Evolutionary conservation across 2,329 filamentous ascomycete species (phyloP).

Genomic region (Colletotrichum somersetense): DNA sequence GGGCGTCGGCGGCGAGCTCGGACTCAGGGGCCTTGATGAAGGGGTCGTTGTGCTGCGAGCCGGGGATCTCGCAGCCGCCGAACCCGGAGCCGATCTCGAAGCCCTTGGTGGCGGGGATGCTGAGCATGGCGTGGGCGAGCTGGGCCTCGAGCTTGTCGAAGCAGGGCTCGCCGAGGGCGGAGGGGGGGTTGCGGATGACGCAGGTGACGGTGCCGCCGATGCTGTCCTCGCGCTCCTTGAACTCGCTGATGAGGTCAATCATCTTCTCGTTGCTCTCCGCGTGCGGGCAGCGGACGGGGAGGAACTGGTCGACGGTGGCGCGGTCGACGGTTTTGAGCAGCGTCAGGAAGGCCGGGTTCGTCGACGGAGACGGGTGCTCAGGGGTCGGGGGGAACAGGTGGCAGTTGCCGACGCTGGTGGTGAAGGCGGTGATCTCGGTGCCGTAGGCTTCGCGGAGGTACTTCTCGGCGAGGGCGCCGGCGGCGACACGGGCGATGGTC

Average conservation of each 20-base stretch:
- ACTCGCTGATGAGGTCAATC: slow-evolving; percentile 82
- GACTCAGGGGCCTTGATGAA: slow-evolving; percentile 73
- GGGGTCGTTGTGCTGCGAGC: slow-evolving; percentile 92
- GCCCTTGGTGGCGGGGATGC: slow-evolving; percentile 93
- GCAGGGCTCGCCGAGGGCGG: slow-evolving; percentile 90
- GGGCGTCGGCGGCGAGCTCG: slow-evolving; percentile 50
- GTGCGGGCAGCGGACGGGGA: slow-evolving; percentile 91
- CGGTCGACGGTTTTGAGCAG: slow-evolving; percentile 81
- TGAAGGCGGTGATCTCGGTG: slow-evolving; percentile 92
- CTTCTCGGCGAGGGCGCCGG: slow-evolving; percentile 93
- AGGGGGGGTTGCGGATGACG: slow-evolving; percentile 87
- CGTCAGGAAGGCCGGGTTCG: slow-evolving; percentile 82
- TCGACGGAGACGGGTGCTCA: slow-evolving; percentile 75
- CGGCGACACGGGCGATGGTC: slow-evolving; percentile 93
- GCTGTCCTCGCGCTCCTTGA: slow-evolving; percentile 83
- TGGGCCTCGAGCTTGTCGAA: slow-evolving; percentile 96
- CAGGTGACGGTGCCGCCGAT: slow-evolving; percentile 97
- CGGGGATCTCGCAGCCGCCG: slow-evolving; percentile 84
- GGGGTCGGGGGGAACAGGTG: slow-evolving; percentile 79
- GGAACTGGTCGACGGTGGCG: slow-evolving; percentile 81
- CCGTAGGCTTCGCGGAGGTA: slow-evolving; percentile 85
- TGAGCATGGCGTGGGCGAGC: slow-evolving; percentile 93
- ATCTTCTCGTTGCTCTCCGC: slow-evolving; percentile 74
- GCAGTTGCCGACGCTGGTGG: slow-evolving; percentile 84
- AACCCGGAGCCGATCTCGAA: slow-evolving; percentile 98